Percentiles rank a stretch among this genome's conserved stretches.
Evolutionary conservation across 257 asterid genomes (phyloP).

Genomic region (Apocynum venetum): DNA sequence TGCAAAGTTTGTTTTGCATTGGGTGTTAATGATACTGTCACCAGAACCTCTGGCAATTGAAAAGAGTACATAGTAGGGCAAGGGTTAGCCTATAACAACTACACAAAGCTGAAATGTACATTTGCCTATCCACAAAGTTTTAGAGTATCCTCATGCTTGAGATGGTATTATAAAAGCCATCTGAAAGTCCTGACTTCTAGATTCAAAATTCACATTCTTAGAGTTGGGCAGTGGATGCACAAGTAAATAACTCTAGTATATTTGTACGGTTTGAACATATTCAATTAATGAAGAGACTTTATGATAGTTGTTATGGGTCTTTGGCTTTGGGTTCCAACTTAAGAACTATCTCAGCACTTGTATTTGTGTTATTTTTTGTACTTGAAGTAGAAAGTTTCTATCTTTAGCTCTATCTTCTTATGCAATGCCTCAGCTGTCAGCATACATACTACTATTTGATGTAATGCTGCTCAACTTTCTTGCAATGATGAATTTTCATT

Average conservation of each 20-base stretch:
- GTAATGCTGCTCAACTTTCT: conserved; percentile 6
- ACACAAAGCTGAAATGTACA: background rate
- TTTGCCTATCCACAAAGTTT: background rate
- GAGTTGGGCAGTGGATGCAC: background rate
- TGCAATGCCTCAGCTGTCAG: background rate
- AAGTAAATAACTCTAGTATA: background rate
- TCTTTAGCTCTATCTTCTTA: background rate
- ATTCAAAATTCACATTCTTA: background rate
- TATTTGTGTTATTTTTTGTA: background rate
- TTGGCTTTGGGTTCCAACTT: background rate
- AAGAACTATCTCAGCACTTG: background rate
- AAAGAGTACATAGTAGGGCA: background rate
- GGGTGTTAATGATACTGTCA: background rate
- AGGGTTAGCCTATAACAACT: background rate
- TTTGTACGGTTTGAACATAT: background rate
- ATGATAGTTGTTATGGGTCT: background rate
- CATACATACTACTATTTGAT: background rate
- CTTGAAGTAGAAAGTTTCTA: background rate
- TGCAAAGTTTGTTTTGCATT: background rate
- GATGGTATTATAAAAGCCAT: background rate
- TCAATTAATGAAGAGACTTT: background rate
- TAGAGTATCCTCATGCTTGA: background rate
- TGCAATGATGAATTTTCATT: background rate
- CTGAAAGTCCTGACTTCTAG: background rate
- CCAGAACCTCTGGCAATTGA: background rate